Evolutionary conservation across 768 basidiomycete species (phyloP).

Genomic region (Auricularia sp.): DNA sequence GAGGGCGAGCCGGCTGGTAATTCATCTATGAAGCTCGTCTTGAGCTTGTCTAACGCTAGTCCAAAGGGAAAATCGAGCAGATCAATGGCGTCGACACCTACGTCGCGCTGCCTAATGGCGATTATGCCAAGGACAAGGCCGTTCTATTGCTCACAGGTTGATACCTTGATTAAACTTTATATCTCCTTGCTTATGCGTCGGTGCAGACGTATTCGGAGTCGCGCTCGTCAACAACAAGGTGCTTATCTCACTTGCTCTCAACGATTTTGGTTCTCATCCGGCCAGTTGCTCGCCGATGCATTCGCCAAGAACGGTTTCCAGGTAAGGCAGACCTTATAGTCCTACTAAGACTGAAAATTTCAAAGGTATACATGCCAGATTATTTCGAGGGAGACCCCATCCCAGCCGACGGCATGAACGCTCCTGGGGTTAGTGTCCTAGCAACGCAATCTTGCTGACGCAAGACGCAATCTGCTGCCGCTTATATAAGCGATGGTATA

Average conservation of each 20-base stretch:
- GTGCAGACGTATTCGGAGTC: conserved; percentile 8
- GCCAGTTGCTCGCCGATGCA: conserved; percentile 1
- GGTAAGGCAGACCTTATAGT: neutral
- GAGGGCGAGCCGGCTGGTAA: conserved; percentile 5
- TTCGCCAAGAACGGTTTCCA: conserved; percentile 9
- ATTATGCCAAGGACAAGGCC: conserved; percentile 19
- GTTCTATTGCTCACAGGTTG: conserved; percentile 17
- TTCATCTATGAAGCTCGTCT: neutral
- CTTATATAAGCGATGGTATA: too few species aligned
- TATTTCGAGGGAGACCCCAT: conserved; percentile 14
- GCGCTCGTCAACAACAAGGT: conserved; percentile 8
- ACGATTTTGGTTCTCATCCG: neutral
- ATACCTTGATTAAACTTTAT: neutral
- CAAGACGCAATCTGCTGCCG: too few species aligned
- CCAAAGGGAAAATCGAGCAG: conserved; percentile 10
- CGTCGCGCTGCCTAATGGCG: conserved; percentile 14
- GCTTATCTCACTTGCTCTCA: conserved; percentile 2
- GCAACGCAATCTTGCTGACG: too few species aligned
- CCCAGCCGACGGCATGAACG: conserved; percentile 8
- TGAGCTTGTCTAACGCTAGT: neutral
- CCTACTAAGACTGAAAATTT: too few species aligned
- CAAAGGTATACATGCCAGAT: conserved; percentile 7
- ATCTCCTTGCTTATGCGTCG: neutral
- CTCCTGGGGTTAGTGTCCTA: neutral
- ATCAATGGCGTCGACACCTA: conserved; percentile 16